Evolutionary conservation across 1,139 yeast genomes (phyloP), one percentile per base, ranked within the genome.

Genomic region (Blastobotrys petasosporus): DNA sequence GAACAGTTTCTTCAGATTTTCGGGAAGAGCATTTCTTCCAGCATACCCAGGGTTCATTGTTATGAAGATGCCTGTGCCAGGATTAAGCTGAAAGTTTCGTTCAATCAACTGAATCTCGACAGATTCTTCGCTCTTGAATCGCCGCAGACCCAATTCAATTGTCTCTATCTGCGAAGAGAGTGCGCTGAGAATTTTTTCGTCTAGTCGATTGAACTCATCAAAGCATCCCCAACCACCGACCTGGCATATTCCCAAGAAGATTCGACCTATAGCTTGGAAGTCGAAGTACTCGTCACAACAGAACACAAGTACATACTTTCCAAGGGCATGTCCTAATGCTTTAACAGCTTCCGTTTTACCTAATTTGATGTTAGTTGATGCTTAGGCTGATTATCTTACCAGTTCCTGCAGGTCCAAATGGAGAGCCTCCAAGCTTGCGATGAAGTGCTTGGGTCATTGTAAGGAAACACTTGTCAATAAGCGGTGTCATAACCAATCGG

Each of bases 321-420:
- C 98, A 10, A 92, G 66, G 39, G 78, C 79, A 41, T 79, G 79
- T 1, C 95, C 97, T 29, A 90, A 69, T 0, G 95, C 86, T 60
- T 92, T 92, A 17, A 90, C 75, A 0, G 95, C 76, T 60, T 92
- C 98, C 0, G 98, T 92, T 61, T 92, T 90, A 36, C 50, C 56
- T 53, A 44, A 15, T 35, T 17, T 10, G 10, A 2, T 31, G 41
- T 39, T 41, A 38, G 43, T 17, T 10, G 2, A n/a, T 4, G 9
- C 11, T 37, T 12, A 31, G 6, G 15, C 4, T 31, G n/a, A n/a
- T 23, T n/a, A 16, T 12, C 17, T 31, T 45, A 55, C 97, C 98
- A 0, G 97, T 92, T 41, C 97, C 98, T 2, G 98, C 97, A 1
- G 98, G 97, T 0, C 98, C 98, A 65, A 83, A 81, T 1, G 95